A percentile compares a stretch with the other conserved stretches of the same genome.
phyloP scores from a whole-genome alignment of 352 stramenopile genomes.

The Pythium coloratum region DNA sequence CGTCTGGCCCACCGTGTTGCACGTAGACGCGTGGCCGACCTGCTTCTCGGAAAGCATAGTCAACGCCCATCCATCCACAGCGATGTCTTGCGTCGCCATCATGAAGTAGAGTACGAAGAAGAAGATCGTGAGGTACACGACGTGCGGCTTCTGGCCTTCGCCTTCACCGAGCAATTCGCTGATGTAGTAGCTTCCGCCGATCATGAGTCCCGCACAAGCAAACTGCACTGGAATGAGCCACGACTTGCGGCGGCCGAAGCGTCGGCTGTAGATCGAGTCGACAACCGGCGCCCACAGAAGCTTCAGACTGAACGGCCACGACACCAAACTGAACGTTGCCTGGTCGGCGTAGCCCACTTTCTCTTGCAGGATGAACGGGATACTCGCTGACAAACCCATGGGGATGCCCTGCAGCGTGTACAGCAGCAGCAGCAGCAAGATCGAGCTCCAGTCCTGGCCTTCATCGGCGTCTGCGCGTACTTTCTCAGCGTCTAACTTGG shows the following conservation, averaged over 20 bases:
- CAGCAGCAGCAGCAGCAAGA: conserved; percentile 94
- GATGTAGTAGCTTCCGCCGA: conserved; percentile 86
- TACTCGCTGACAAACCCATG: conserved; percentile 97
- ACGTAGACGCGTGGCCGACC: conserved; percentile 94
- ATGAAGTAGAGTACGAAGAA: conserved; percentile 99
- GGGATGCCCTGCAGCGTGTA: conserved; percentile 99
- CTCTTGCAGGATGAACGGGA: conserved; percentile 98
- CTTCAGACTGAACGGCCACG: conserved; percentile 99
- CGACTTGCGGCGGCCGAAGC: conserved; percentile 93
- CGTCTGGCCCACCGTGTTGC: conserved; percentile 96
- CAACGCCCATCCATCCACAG: conserved; percentile 99
- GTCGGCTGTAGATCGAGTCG: conserved; percentile 91
- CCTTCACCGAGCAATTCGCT: conserved; percentile 82
- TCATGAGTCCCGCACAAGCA: conserved; percentile 95
- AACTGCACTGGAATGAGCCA: conserved; percentile 98
- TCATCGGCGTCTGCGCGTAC: conserved; percentile 31
- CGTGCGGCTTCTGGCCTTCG: conserved; percentile 81
- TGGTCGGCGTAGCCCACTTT: conserved; percentile 97
- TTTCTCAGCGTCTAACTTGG: conserved; percentile 12
- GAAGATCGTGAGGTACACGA: conserved; percentile 93
- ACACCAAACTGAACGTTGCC: conserved; percentile 97
- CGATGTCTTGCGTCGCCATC: conserved; percentile 99
- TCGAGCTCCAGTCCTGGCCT: conserved; percentile 65
- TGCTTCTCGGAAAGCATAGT: conserved; percentile 98
- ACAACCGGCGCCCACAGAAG: conserved; percentile 99